Percentiles rank a stretch among this genome's conserved stretches.
These are phyloP conservation scores for Salix viminalis DNA, from an alignment of 345 rosid genomes.

Conservation along the genomic window DNA sequence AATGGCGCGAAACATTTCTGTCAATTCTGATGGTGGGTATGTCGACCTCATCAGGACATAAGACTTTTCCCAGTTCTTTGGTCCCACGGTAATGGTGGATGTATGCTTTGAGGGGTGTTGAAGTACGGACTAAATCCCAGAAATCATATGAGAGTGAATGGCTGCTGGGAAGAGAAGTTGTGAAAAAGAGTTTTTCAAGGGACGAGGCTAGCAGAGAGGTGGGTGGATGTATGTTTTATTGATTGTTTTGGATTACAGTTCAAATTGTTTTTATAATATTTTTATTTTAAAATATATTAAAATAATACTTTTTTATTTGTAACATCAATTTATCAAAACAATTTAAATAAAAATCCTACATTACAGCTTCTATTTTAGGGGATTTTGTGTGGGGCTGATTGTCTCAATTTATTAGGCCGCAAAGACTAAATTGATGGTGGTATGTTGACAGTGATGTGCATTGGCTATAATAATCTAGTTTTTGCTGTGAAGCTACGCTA, in stretches of 20 bases:
- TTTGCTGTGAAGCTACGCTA: conserved; percentile 24
- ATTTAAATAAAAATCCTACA: too few species aligned
- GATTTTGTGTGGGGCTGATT: conserved; percentile 22
- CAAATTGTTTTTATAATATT: too few species aligned
- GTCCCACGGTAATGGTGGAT: background rate
- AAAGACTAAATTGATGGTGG: background rate
- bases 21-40: conserved; percentile 15
- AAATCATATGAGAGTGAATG: conserved; percentile 3
- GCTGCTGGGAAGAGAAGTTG: conserved; percentile 18
- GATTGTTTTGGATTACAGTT: too few species aligned
- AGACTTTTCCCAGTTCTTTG: background rate
- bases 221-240: background rate
- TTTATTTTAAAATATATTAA: too few species aligned
- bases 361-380: background rate
- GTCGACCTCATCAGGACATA: background rate
- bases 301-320: too few species aligned
- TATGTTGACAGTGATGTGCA: conserved; percentile 16
- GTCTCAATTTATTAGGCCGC: conserved; percentile 9
- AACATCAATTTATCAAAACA: too few species aligned
- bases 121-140: conserved; percentile 19
- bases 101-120: background rate
- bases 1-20: conserved; percentile 3
- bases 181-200: background rate
- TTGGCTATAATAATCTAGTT: conserved; percentile 10
- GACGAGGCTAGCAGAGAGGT: background rate